Base-by-base conservation (phyloP, 768 basidiomycete species). In the Leccinum uliginosum region DNA sequence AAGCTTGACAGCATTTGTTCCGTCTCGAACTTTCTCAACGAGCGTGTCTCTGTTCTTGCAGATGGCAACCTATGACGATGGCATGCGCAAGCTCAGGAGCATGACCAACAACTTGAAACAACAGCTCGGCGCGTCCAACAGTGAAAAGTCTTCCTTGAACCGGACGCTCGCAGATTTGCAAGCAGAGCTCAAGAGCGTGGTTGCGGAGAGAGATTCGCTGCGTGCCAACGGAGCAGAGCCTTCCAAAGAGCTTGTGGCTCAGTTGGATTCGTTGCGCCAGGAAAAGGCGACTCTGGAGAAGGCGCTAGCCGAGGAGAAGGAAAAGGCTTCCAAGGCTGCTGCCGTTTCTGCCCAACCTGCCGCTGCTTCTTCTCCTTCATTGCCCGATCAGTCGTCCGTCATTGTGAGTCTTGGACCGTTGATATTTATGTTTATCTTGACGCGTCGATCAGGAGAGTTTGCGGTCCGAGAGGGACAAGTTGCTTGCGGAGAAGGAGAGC, bases 401-500 rank as follows among this genome's bases (percentile, higher is more conserved):
- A 50, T 80, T 24, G 78, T 79, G 60, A 6, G 77, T 65, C 10
- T 19, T 4, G 24, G 4, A 24, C 24, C 6, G 43, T 3, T 3
- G 1, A 11, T 3, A 17, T 35, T 30, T 23, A 0, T n/a, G 3
- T 5, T n/a, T 27, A 26, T 35, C 48, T 27, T 60, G 49, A 62
- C n/a, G 17, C 17, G 17, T 21, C 44, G 17, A 19, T 35, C 38
- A 89, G 86, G 73, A 79, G 51, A 60, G 76, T 47, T 68, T 90
- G 26, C 76, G 71, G 53, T 76, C 78, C 45, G 84, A 92, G 69
- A 77, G 83, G 50, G 87, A 89, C 63, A 77, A 74, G 50, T 71
- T 91, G 17, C 72, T 86, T 26, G 77, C 76, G 0, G 87, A 87
- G 65, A 87, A 84, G 65, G 78, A 79, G 55, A 70, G 71, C 21